These are phyloP conservation scores for Luffa aegyptiaca DNA, from an alignment of 306 rosid species.

Conservation along the genomic window DNA sequence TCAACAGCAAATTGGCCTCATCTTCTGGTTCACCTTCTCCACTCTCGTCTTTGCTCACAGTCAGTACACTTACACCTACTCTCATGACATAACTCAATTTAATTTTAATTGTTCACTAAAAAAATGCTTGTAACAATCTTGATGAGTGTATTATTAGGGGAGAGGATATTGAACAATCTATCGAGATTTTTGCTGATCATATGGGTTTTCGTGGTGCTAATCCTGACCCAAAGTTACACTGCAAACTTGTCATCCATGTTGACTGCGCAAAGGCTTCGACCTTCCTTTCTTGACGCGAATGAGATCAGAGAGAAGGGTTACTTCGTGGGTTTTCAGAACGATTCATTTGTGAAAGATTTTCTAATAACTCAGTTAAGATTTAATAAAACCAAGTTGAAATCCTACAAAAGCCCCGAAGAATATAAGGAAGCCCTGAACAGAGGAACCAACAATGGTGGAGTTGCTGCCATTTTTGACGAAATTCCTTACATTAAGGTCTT, in stretches of 20 bases:
- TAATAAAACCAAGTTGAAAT: conserved; percentile 5
- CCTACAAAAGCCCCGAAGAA: conserved; percentile 4
- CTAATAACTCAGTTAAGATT: conserved; percentile 9
- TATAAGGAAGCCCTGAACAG: conserved; percentile 14
- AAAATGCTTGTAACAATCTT: neutral
- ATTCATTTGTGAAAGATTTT: conserved; percentile 12
- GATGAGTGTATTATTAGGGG: conserved; percentile 1
- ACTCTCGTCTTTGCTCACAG: conserved; percentile 1
- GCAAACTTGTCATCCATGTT: conserved; percentile 22
- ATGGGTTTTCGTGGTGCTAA: conserved; percentile 28
- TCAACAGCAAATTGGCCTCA: neutral
- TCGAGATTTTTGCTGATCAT: conserved; percentile 20
- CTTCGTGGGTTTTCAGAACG: conserved; percentile 11
- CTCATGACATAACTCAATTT: neutral
- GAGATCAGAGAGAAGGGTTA: conserved; percentile 10
- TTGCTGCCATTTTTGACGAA: conserved; percentile 36
- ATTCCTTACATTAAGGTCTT: conserved; percentile 24
- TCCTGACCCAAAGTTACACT: conserved; percentile 32
- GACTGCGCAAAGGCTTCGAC: conserved; percentile 22
- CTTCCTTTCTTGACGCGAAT: neutral
- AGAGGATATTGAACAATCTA: conserved; percentile 18
- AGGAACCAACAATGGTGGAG: conserved; percentile 19
- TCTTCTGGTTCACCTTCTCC: neutral
- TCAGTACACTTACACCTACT: neutral
- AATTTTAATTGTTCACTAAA: too few relatives aligned